Base-by-base conservation (phyloP, 306 rosid genomes). In the Elaeagnus macrophylla region DNA sequence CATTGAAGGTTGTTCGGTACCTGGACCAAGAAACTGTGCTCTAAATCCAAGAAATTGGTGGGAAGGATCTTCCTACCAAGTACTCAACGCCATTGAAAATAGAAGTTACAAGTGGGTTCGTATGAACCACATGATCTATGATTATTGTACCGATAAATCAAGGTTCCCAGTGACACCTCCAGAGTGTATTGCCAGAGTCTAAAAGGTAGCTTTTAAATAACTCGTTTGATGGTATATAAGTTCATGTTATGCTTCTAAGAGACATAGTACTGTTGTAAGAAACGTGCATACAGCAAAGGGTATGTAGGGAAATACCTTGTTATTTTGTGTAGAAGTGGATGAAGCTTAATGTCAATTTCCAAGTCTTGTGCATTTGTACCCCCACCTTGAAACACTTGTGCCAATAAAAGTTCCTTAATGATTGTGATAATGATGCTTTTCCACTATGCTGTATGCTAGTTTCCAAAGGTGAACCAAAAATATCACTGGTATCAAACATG, bases 81-180 rank as follows among this genome's bases (percentile, higher is more conserved):
- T 64, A 12, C 95, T 90, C 9, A 90, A 6, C 49, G 72, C 86
- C 45, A 14, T 75, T 0, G 76, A 86, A 53, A 66, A 74, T 0
- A 75, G 84, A 56, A 76, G 65, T 40, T 90, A 86, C 75, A 78
- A 41, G 72, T 90, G 97, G 97, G 94, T 90, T 72, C 95, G 97
- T 19, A n/a, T 76, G 47, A 83, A 90, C 77, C 97, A 90, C 75
- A 49, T 90, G 72, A 79, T 78, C 69, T 90, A 90, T 51, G 86
- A 90, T 47, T 90, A 90, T 65, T 90, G 97, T 58, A 74, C 75
- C 15, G 97, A 90, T 43, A 83, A 67, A 72, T 74, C 94, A 6
- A 77, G 97, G 62, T 55, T 45, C 77, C 81, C 83, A 0, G 68
- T 70, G 18, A 43, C 86, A 64, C 97, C 97, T 51, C 75, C 78